A percentile compares a stretch with the other conserved stretches of the same genome.
These are phyloP conservation scores for Lactuca sativa DNA, from an alignment of 129 eudicot species.

Conservation along the genomic window DNA sequence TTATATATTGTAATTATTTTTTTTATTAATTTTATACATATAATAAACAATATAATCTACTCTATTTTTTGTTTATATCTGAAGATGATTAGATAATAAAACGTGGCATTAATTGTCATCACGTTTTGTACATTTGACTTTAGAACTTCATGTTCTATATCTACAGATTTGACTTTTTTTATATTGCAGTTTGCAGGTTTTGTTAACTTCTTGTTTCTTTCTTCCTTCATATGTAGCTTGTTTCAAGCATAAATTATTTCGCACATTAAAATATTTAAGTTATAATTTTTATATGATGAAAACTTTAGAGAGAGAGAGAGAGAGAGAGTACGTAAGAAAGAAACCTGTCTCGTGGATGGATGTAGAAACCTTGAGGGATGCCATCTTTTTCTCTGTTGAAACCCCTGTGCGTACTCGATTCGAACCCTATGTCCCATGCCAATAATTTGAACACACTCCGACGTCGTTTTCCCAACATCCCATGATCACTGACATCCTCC, in stretches of 20 bases:
- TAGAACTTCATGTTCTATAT: background rate
- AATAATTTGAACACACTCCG: slow-evolving; percentile 44
- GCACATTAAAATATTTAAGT: background rate
- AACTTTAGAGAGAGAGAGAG: too few species aligned
- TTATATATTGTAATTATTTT: too few species aligned
- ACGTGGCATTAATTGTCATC: background rate
- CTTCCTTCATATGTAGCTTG: background rate
- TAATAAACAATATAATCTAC: too few species aligned
- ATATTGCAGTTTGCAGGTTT: background rate
- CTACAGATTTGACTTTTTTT: background rate
- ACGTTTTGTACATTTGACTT: background rate
- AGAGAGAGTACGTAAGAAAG: background rate
- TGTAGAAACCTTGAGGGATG: slow-evolving; percentile 46
- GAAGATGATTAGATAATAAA: background rate
- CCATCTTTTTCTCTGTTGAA: slow-evolving; percentile 49
- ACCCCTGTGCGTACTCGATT: slow-evolving; percentile 26
- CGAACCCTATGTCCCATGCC: slow-evolving; percentile 42
- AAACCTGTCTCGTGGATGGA: slow-evolving; percentile 71
- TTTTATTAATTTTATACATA: too few species aligned
- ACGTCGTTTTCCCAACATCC: slow-evolving; percentile 26
- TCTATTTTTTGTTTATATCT: background rate
- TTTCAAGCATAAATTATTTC: background rate
- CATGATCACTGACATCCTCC: slow-evolving; percentile 11
- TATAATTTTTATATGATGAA: too few species aligned
- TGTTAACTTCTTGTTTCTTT: background rate